Evolutionary conservation across 176 grass and related monocot species (phyloP).

Genomic region (Pontederia crassipes): DNA sequence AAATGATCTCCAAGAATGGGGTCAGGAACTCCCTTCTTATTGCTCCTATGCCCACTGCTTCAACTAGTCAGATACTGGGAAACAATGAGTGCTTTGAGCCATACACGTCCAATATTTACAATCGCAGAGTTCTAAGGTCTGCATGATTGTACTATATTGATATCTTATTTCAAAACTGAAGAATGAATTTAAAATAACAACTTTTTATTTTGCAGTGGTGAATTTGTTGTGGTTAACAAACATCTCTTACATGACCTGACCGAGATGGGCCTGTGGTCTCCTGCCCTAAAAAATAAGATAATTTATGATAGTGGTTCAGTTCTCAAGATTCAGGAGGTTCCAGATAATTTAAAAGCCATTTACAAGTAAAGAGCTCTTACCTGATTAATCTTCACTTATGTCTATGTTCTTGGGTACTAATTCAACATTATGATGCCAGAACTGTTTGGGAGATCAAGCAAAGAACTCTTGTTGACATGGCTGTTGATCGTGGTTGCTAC

Average conservation of each 20-base stretch:
- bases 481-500: constrained; percentile 88
- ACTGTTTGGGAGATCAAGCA: constrained; percentile 99
- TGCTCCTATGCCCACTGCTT: constrained; percentile 98
- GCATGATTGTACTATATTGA: constrained; percentile 8
- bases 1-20: constrained; percentile 68
- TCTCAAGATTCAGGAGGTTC: constrained; percentile 67
- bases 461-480: constrained; percentile 97
- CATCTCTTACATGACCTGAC: constrained; percentile 96
- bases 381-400: not conserved
- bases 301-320: constrained; percentile 93
- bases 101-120: constrained; percentile 84
- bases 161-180: not conserved
- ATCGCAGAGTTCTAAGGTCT: constrained; percentile 76
- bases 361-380: constrained; percentile 58
- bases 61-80: constrained; percentile 98
- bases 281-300: constrained; percentile 77
- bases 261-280: constrained; percentile 90
- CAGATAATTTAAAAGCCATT: constrained; percentile 81
- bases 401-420: constrained; percentile 14
- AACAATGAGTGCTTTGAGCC: constrained; percentile 94
- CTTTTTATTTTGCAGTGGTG: constrained; percentile 43
- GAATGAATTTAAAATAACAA: not conserved
- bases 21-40: constrained; percentile 93
- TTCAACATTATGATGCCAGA: constrained; percentile 28
- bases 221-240: constrained; percentile 99